Conservation (phyloP, 2,329 filamentous ascomycete species). For the Calcarisporium arbuscula region DNA sequence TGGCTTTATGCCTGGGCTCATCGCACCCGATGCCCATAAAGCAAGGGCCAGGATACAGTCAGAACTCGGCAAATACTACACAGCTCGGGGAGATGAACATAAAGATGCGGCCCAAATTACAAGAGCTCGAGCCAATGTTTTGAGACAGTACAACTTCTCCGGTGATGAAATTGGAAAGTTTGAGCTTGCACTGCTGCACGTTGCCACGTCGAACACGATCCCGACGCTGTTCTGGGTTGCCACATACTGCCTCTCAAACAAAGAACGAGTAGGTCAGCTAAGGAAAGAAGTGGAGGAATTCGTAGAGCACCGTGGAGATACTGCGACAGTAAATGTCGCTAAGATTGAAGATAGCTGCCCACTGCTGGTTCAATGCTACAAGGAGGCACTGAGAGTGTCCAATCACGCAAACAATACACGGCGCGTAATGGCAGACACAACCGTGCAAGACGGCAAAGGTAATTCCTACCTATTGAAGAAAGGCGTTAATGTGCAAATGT, state of each 20-base stretch:
- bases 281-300: constrained; percentile 13
- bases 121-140: constrained; percentile 19
- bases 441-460: constrained; percentile 14
- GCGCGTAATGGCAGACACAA: constrained; percentile 33
- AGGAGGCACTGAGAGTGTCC: constrained; percentile 36
- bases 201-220: constrained; percentile 26
- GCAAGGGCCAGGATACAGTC: too few species aligned
- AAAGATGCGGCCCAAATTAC: constrained; percentile 20
- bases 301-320: constrained; percentile 1
- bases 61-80: constrained; percentile 27
- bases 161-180: constrained; percentile 20
- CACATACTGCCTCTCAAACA: constrained; percentile 20
- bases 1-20: too few species aligned
- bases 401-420: constrained; percentile 32
- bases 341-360: constrained; percentile 32
- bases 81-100: constrained; percentile 18
- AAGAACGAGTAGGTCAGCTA: constrained; percentile 14
- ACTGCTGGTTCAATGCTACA: constrained; percentile 36
- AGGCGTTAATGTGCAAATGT: constrained; percentile 21
- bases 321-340: constrained; percentile 26
- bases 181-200: constrained; percentile 23
- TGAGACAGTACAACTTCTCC: constrained; percentile 22
- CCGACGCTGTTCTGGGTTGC: constrained; percentile 32
- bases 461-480: constrained; percentile 24
- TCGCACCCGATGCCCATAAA: too few species aligned